Base-by-base conservation (phyloP, 139 green algal species). In the Spirogloea muscicola region DNA sequence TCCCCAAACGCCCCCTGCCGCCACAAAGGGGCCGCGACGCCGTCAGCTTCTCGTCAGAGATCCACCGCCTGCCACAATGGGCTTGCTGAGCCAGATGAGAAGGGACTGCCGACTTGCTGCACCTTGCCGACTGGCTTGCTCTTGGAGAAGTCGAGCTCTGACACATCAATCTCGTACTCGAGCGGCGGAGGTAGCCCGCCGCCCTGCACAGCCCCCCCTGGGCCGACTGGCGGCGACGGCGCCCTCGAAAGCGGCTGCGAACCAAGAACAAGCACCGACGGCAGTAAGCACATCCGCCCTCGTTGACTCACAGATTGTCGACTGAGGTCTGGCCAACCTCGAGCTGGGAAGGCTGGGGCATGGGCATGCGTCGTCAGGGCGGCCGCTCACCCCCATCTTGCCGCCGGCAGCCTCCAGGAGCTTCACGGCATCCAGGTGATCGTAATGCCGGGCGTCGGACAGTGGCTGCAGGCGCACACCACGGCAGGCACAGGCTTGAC, bases 1-100 rank as follows among this genome's bases (percentile, higher is more conserved):
- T 74, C 79, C 9, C 84, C 84, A 49, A 86, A 86, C 49, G 75
- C 75, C 3, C 75, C 75, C 75, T 81, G 61, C 63, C n/a, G 16
- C 63, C 59, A 51, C 16, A n/a, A n/a, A n/a, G n/a, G n/a, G n/a
- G n/a, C n/a, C n/a, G n/a, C n/a, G n/a, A n/a, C 55, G 16, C 55
- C 29, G 16, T 13, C 1, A 33, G 25, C 1, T 43, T n/a, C n/a
- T n/a, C n/a, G 25, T 10, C 52, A 62, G 37, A 27, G 37, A 62
- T 62, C 27, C 52, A 62, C 3, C 37, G 36, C 37, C 37, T 10
- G 37, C 16, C 52, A n/a, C n/a, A n/a, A 27, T 16, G 9, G 37
- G 18, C 52, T 27, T 62, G 18, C 5, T n/a, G 51, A 7, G 7
- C 5, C 51, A 9, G 34, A 9, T 10, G 51, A n/a, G 51, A 18